phyloP scores from a whole-genome alignment of 2,329 filamentous ascomycete genomes.

The Hypoxylon sp. region DNA sequence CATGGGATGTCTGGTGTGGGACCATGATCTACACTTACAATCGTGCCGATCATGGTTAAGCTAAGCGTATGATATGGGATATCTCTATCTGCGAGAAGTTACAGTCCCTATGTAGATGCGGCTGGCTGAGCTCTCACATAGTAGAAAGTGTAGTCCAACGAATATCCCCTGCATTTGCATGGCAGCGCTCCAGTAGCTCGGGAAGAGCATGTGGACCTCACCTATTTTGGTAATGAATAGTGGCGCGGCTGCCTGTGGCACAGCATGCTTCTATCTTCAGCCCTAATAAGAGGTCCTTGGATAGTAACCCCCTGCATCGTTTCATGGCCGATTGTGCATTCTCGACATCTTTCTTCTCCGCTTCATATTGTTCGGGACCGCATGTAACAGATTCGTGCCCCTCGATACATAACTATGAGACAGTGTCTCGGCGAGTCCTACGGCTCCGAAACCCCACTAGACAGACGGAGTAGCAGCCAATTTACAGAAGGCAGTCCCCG shows the following conservation, averaged over 20 bases:
- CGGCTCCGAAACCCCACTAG: conserved; percentile 10
- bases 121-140: too few species aligned
- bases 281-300: background rate
- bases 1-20: background rate
- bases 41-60: background rate
- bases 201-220: too few species aligned
- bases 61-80: background rate
- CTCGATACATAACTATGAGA: conserved; percentile 9
- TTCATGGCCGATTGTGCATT: background rate
- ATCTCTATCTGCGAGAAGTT: background rate
- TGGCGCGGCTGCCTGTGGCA: background rate
- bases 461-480: conserved; percentile 1
- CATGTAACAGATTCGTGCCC: conserved; percentile 15
- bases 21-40: background rate
- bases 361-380: conserved; percentile 18
- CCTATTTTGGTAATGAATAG: background rate
- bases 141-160: too few species aligned
- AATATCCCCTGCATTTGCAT: conserved; percentile 7
- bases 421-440: background rate
- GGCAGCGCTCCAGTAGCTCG: background rate
- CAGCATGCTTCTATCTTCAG: conserved; percentile 5
- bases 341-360: background rate
- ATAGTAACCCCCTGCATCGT: conserved; percentile 1
- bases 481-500: conserved; percentile 9
- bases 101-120: too few species aligned